Evolutionary conservation across 768 basidiomycete species (phyloP), one percentile per base, ranked within the genome.

Genomic region (Naematelia aurantialba): DNA sequence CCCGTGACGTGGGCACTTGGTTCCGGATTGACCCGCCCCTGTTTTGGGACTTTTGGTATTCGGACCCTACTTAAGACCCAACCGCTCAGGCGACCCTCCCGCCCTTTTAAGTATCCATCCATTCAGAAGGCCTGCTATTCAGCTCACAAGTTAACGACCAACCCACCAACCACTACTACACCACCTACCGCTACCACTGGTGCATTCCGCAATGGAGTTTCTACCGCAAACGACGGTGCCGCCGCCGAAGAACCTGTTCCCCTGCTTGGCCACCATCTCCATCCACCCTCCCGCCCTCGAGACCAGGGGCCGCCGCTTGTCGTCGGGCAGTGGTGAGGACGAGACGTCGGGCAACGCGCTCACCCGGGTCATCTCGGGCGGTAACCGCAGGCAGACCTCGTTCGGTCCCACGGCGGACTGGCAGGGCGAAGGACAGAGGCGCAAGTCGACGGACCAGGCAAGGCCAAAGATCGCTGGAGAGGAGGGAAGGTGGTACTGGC

Each of bases 401-500:
- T 69, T 69, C 42, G 63, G 68, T 31, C 26, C 53, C 8, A 50
- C 25, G 19, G 48, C 22, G 14, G 48, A 50, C 22, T 22, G 27
- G 24, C 27, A 29, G 25, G 52, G 52, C 34, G 24, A 31, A 2
- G 14, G 52, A 30, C 50, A 12, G 46, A 51, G 44, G 45, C 19
- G 22, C 52, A 31, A 14, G 49, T 26, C 30, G 13, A 60, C 49
- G 4, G 55, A 58, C 5, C 56, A 59, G 24, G 54, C 5, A 31
- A 51, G 34, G 45, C 17, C 21, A 56, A 31, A 8, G 49, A 27
- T 24, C 17, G 60, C 49, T 10, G 55, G 56, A 5, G 58, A 59
- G 24, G 54, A 51, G 30, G 71, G 71, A 2, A 70, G 59, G 25
- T 73, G 67, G 67, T 73, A 68, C 47, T 73, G 71, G 71, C 51